Conservation (phyloP, 192 early-diverging fungal genomes). For the Backusella luteola region DNA sequence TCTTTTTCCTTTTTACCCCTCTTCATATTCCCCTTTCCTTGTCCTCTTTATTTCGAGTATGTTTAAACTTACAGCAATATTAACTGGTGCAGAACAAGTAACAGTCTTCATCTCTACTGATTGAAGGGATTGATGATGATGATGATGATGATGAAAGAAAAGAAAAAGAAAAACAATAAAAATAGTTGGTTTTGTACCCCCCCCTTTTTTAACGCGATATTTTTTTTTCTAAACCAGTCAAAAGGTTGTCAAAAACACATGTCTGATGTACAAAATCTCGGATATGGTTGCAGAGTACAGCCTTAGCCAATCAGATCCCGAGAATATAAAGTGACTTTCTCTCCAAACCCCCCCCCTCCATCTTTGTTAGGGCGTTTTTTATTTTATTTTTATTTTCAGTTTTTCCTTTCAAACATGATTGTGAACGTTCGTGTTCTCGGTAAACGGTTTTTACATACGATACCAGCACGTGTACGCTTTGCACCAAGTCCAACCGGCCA, state of each 20-base stretch:
- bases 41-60: background rate
- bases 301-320: background rate
- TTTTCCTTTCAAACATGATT: background rate
- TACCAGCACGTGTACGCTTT: constrained; percentile 77
- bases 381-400: background rate
- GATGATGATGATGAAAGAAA: background rate
- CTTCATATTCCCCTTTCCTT: background rate
- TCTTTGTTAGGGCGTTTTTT: background rate
- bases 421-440: background rate
- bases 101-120: constrained; percentile 44
- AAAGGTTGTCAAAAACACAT: constrained; percentile 9
- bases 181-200: background rate
- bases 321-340: background rate
- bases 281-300: background rate
- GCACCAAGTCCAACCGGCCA: constrained; percentile 93
- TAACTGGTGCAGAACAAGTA: constrained; percentile 95
- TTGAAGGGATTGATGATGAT: constrained; percentile 24
- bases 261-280: background rate
- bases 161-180: background rate
- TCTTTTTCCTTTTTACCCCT: background rate
- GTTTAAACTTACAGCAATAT: constrained; percentile 84
- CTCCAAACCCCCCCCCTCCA: background rate
- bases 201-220: constrained; percentile 2
- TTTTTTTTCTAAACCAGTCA: constrained; percentile 11
- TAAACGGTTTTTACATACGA: background rate